Evolutionary conservation across 495 filamentous ascomycete species (phyloP).

Genomic region (Pyrenula massariospora): DNA sequence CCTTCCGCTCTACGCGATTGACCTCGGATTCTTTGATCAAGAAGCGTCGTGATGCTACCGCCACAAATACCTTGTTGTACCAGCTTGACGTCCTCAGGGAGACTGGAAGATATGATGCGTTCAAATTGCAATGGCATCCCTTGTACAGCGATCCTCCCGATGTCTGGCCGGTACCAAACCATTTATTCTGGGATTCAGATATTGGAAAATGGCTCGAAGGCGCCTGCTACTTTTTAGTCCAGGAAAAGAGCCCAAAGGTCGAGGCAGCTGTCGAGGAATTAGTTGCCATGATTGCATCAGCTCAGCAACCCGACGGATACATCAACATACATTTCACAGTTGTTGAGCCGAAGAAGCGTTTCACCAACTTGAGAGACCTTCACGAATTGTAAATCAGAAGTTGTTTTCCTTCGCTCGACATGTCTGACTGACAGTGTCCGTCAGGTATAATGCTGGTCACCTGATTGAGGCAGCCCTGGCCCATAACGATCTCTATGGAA

Average conservation of each 20-base stretch:
- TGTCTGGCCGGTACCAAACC: slow-evolving; percentile 38
- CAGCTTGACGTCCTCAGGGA: slow-evolving; percentile 39
- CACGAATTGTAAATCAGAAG: slow-evolving; percentile 40
- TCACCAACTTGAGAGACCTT: slow-evolving; percentile 46
- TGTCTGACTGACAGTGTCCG: not conserved
- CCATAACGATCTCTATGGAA: slow-evolving; percentile 36
- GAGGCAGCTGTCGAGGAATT: slow-evolving; percentile 40
- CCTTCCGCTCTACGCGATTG: slow-evolving; percentile 20
- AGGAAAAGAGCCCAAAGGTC: slow-evolving; percentile 30
- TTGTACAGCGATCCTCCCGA: slow-evolving; percentile 32
- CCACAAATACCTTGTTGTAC: slow-evolving; percentile 24
- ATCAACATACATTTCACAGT: slow-evolving; percentile 49
- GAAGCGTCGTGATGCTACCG: slow-evolving; percentile 26
- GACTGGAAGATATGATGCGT: slow-evolving; percentile 44
- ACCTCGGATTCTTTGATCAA: slow-evolving; percentile 18
- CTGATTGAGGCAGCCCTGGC: slow-evolving; percentile 48
- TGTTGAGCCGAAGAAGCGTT: slow-evolving; percentile 36
- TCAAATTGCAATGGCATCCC: slow-evolving; percentile 38
- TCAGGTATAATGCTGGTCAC: slow-evolving; percentile 47
- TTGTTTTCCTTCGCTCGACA: not conserved
- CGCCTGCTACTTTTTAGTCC: slow-evolving; percentile 41
- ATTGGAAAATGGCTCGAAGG: slow-evolving; percentile 51
- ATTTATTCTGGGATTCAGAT: slow-evolving; percentile 43
- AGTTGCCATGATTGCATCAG: slow-evolving; percentile 39
- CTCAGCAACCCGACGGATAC: slow-evolving; percentile 47